Conservation (phyloP, 2,329 filamentous ascomycete species). For the Fusarium solani-melongenae region DNA sequence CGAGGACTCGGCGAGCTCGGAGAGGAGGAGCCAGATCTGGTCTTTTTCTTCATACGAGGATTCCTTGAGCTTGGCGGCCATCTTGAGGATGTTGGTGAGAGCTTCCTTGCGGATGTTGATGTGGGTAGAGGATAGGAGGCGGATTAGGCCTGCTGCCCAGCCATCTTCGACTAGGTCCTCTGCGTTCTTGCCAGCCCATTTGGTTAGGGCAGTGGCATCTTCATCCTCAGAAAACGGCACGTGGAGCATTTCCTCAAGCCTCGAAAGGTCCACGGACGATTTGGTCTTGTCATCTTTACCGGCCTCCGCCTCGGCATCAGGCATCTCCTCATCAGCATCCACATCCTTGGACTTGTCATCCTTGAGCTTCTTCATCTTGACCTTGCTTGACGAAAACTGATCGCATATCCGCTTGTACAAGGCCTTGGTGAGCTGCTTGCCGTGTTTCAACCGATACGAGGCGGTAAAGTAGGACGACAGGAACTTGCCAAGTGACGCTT, state of each 20-base stretch:
- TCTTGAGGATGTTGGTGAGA: slow-evolving; percentile 73
- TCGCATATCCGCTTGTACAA: slow-evolving; percentile 48
- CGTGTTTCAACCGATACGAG: slow-evolving; percentile 63
- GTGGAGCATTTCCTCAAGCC: slow-evolving; percentile 64
- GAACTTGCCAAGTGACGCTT: slow-evolving; percentile 65
- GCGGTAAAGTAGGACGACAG: slow-evolving; percentile 67
- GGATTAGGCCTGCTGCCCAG: slow-evolving; percentile 74
- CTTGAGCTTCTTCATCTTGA: slow-evolving; percentile 40
- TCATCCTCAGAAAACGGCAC: slow-evolving; percentile 58
- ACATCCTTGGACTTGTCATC: slow-evolving; percentile 15
- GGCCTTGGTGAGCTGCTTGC: slow-evolving; percentile 39
- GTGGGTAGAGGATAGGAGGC: slow-evolving; percentile 81
- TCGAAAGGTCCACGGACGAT: slow-evolving; percentile 49
- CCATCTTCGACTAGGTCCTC: slow-evolving; percentile 85
- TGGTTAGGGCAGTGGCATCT: slow-evolving; percentile 64
- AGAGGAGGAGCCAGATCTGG: slow-evolving; percentile 82
- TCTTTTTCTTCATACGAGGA: slow-evolving; percentile 81
- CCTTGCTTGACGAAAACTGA: slow-evolving; percentile 43
- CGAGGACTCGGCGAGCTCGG: slow-evolving; percentile 82
- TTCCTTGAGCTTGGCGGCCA: slow-evolving; percentile 70
- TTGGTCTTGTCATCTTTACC: slow-evolving; percentile 12
- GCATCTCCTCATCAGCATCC: slow-evolving; percentile 35
- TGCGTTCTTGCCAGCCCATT: slow-evolving; percentile 80
- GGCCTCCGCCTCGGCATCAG: slow-evolving; percentile 14
- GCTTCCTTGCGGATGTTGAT: slow-evolving; percentile 83